Evolutionary conservation across 1,284 basidiomycete genomes (phyloP).

Genomic region (Jaminaea rosea): DNA sequence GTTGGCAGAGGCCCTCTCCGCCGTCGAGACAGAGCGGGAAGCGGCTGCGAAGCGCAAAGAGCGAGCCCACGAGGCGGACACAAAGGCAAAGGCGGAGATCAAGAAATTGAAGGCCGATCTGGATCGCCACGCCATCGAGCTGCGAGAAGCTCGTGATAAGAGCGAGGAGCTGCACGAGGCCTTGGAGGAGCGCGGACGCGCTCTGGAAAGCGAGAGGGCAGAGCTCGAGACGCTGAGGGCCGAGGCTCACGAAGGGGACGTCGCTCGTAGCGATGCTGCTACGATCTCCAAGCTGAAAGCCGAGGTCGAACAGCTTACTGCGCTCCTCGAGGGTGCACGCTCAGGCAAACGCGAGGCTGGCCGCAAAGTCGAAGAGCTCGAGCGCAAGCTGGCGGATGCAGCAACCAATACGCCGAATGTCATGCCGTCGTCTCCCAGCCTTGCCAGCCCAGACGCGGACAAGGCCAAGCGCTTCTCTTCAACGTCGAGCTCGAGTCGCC

Average conservation of each 20-base stretch:
- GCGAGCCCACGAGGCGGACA: constrained; percentile 63
- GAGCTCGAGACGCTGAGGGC: constrained; percentile 51
- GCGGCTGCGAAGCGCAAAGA: constrained; percentile 54
- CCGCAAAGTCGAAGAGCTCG: constrained; percentile 6
- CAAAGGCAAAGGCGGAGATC: constrained; percentile 27
- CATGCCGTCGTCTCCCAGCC: constrained; percentile 25
- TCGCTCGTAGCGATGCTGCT: neutral
- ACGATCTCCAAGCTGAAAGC: constrained; percentile 5
- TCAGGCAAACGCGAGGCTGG: constrained; percentile 3
- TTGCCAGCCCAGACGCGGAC: constrained; percentile 18
- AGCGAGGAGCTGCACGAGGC: constrained; percentile 38
- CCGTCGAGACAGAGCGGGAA: constrained; percentile 64
- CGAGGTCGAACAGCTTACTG: constrained; percentile 2
- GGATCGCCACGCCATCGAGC: constrained; percentile 49
- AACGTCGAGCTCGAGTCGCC: neutral
- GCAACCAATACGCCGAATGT: constrained; percentile 21
- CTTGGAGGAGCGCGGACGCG: constrained; percentile 56
- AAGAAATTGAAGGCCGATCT: constrained; percentile 56
- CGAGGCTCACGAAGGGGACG: constrained; percentile 10
- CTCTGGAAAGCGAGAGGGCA: constrained; percentile 79
- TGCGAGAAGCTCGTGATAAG: constrained; percentile 19
- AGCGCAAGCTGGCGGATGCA: constrained; percentile 13
- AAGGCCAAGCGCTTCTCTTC: neutral
- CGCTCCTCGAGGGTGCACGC: constrained; percentile 4
- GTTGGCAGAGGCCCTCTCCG: constrained; percentile 66